These are phyloP conservation scores for Prunus mongolica DNA, from an alignment of 306 rosid species.

Conservation along the genomic window DNA sequence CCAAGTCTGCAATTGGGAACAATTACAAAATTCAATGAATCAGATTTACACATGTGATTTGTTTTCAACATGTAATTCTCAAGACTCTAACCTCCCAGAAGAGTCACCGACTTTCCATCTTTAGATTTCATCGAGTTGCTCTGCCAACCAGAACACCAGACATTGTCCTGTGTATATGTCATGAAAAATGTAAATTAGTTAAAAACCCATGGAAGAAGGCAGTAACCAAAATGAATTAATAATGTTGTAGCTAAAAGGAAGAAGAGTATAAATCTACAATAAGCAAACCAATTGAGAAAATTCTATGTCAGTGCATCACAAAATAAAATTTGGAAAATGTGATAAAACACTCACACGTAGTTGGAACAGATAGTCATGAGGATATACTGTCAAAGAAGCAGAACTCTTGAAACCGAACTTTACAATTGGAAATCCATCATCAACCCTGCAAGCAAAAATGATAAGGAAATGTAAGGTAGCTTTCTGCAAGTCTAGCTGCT, in stretches of 20 bases:
- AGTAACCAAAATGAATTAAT: not conserved
- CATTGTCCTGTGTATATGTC: conserved; percentile 32
- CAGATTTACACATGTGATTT: not conserved
- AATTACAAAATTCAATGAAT: conserved; percentile 8
- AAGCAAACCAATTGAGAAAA: not conserved
- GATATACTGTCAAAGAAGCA: conserved; percentile 46
- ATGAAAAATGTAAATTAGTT: conserved; percentile 6
- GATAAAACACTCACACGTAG: conserved; percentile 31
- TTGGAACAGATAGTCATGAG: conserved; percentile 70
- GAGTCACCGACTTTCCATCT: conserved; percentile 42
- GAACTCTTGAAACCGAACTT: conserved; percentile 54
- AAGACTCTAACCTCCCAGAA: conserved; percentile 70
- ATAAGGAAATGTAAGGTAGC: not conserved
- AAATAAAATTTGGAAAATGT: not conserved
- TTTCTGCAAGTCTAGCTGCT: not conserved
- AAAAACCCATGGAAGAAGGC: not conserved
- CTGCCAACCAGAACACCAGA: conserved; percentile 66
- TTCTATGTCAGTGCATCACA: not conserved
- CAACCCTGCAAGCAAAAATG: conserved; percentile 48
- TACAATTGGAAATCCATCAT: conserved; percentile 62
- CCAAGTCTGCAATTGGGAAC: conserved; percentile 60
- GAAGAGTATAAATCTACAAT: not conserved
- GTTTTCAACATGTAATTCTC: not conserved
- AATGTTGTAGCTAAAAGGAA: not conserved
- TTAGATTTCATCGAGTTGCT: conserved; percentile 36